Conservation (phyloP, 192 early-diverging fungal genomes). For the Lobosporangium transversale region DNA sequence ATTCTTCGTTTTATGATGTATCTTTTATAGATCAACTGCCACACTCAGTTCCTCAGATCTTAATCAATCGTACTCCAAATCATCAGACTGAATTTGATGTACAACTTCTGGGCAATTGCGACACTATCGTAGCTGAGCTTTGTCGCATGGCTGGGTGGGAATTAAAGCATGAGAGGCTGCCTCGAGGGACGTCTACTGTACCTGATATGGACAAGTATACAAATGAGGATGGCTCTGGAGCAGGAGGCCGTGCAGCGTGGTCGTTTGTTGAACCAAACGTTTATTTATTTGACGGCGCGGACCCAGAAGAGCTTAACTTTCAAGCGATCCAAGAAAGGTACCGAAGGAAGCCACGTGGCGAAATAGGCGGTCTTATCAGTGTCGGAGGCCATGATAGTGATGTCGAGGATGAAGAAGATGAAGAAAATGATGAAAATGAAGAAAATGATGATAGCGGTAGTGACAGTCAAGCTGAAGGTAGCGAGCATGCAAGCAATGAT, state of each 20-base stretch:
- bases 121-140: slow-evolving; percentile 84
- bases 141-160: slow-evolving; percentile 83
- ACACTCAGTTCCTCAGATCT: slow-evolving; percentile 86
- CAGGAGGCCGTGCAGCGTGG: slow-evolving; percentile 27
- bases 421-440: neutral
- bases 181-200: slow-evolving; percentile 58
- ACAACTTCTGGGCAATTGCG: slow-evolving; percentile 86
- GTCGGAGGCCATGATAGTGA: neutral
- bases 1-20: too few relatives aligned
- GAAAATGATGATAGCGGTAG: neutral
- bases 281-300: slow-evolving; percentile 65
- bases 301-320: slow-evolving; percentile 24
- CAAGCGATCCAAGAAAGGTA: slow-evolving; percentile 13
- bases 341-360: slow-evolving; percentile 1
- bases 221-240: slow-evolving; percentile 34
- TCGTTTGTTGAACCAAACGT: slow-evolving; percentile 35
- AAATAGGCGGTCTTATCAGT: neutral
- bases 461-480: slow-evolving; percentile 1
- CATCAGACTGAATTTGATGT: slow-evolving; percentile 90
- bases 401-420: neutral
- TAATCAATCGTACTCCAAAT: slow-evolving; percentile 92
- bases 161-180: slow-evolving; percentile 69
- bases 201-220: slow-evolving; percentile 30
- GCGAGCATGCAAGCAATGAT: neutral
- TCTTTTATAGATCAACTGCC: slow-evolving; percentile 72